These are phyloP conservation scores for Volvariella volvacea DNA, from an alignment of 1,284 basidiomycete genomes.

Conservation along the genomic window DNA sequence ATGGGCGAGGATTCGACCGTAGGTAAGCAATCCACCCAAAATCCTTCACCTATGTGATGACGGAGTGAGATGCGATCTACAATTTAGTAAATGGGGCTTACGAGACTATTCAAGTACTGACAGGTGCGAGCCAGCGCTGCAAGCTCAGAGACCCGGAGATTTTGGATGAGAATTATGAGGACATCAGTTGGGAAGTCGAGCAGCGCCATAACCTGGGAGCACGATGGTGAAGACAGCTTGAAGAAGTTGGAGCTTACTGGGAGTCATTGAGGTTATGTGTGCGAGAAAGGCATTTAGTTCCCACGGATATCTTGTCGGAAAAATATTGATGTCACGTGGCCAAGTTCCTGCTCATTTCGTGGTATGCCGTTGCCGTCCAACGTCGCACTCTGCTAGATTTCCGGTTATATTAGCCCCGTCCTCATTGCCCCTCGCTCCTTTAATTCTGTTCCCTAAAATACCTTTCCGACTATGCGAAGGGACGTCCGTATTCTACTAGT, in stretches of 20 bases:
- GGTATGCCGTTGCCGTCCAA: conserved; percentile 1
- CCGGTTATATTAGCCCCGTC: too few relatives aligned
- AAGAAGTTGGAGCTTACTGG: too few relatives aligned
- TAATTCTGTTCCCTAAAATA: neutral
- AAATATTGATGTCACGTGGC: conserved; percentile 5
- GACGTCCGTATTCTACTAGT: conserved; percentile 92
- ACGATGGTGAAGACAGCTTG: neutral
- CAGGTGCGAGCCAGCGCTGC: conserved; percentile 40
- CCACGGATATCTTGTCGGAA: neutral
- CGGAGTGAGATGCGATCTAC: conserved; percentile 6
- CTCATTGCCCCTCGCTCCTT: neutral
- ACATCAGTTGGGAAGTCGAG: conserved; percentile 48
- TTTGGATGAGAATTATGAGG: conserved; percentile 44
- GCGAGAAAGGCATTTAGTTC: neutral
- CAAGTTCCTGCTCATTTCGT: neutral
- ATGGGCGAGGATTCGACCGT: conserved; percentile 42
- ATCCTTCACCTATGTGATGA: conserved; percentile 40
- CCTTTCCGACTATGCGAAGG: conserved; percentile 55
- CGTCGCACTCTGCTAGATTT: neutral
- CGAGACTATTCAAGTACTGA: conserved; percentile 37
- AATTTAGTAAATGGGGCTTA: conserved; percentile 22
- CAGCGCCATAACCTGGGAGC: conserved; percentile 13
- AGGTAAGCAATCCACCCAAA: conserved; percentile 56
- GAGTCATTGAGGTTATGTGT: neutral
- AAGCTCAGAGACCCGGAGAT: conserved; percentile 40